Conservation (phyloP, 352 stramenopile species). For the Phytophthora kernoviae region DNA sequence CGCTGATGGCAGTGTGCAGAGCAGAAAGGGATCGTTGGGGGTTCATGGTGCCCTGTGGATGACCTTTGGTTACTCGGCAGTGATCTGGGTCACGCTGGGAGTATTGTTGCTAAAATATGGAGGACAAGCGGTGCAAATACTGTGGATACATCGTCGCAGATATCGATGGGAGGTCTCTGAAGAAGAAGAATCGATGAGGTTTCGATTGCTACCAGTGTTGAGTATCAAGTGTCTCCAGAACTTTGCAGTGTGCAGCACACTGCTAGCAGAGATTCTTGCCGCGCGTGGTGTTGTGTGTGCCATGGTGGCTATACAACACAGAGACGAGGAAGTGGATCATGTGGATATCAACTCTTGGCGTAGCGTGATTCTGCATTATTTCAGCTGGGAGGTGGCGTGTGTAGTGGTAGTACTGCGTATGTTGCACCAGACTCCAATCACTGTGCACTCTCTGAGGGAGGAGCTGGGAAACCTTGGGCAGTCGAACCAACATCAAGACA, state of each 20-base stretch:
- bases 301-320: constrained; percentile 5
- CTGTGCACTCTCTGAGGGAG: constrained; percentile 13
- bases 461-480: background rate
- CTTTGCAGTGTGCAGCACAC: constrained; percentile 21
- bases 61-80: constrained; percentile 25
- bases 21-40: constrained; percentile 3
- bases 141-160: constrained; percentile 22
- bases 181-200: background rate
- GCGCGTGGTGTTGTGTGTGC: constrained; percentile 14
- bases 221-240: constrained; percentile 21
- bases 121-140: constrained; percentile 20
- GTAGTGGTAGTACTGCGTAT: constrained; percentile 23
- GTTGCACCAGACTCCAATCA: constrained; percentile 28
- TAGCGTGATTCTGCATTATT: constrained; percentile 20
- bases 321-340: background rate
- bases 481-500: too few relatives aligned
- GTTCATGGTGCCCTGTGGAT: constrained; percentile 22
- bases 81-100: constrained; percentile 29
- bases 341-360: constrained; percentile 15
- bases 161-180: constrained; percentile 4
- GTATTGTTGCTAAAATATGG: constrained; percentile 29
- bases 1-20: constrained; percentile 15
- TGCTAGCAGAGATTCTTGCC: constrained; percentile 24
- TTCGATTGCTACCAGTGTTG: constrained; percentile 13
- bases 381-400: constrained; percentile 18